Base-by-base conservation (phyloP, 148 eudicot genomes). In the Talinum fruticosum region DNA sequence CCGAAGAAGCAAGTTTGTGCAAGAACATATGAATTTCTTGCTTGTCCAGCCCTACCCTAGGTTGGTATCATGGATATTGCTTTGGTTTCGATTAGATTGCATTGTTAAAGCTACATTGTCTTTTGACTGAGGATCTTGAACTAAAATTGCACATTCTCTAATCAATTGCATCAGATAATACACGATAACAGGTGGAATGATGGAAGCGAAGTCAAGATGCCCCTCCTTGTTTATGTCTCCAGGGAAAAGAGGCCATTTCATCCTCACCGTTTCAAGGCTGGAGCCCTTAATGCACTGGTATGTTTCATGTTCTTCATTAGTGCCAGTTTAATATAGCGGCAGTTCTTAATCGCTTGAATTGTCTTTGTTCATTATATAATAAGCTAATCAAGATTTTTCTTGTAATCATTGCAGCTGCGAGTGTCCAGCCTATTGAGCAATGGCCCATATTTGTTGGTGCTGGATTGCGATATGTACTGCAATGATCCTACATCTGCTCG, bases 241-340 rank as follows among this genome's bases (percentile, higher is more conserved):
- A 84, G 94, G 41, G 94, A 90, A 76, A 88, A 81, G 73, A 84
- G 91, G 80, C 91, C 91, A 57, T 72, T 77, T 44, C 84, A n/a
- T 35, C 85, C 90, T 79, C 94, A 90, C 72, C 89, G 83, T 54
- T 89, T 84, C 87, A 90, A 90, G 72, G 91, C 90, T 3, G 94
- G 94, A 79, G 89, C 91, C 64, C 83, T 90, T 71, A 90, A 90
- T 18, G 78, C 91, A 29, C 90, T 88, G 6, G 94, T 88, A 84
- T 26, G 87, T 57, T 29, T 72, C 21, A 29, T 21, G 2, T 79
- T 74, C 38, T 21, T 29, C 7, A 14, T 18, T 67, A 35, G 0
- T 32, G 13, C n/a, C n/a, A 28, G n/a, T 49, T 29, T n/a, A 3
- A 1, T 7, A 38, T 28, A n/a, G 33, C 33, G n/a, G 2, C 28